Conservation (phyloP, 1,284 basidiomycete species). For the Cryptococcus wingfieldii region DNA sequence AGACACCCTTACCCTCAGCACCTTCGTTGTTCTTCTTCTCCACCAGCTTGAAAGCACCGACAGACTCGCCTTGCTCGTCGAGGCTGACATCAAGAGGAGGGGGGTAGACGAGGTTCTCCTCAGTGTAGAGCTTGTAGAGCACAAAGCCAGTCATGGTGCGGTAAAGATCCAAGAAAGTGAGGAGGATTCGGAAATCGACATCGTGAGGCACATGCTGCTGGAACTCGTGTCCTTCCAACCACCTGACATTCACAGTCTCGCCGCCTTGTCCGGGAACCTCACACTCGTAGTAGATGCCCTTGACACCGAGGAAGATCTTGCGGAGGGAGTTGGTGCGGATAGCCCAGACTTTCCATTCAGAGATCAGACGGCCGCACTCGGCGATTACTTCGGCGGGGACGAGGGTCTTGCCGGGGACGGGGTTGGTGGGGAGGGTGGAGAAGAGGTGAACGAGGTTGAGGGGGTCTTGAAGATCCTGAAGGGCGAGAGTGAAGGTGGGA, state of each 20-base stretch:
- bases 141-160: conserved; percentile 95
- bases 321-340: conserved; percentile 82
- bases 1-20: conserved; percentile 33
- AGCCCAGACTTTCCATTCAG: conserved; percentile 81
- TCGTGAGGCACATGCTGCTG: conserved; percentile 92
- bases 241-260: conserved; percentile 73
- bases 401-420: conserved; percentile 56
- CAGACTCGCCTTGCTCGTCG: conserved; percentile 82
- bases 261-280: conserved; percentile 69
- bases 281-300: conserved; percentile 97
- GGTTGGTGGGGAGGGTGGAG: conserved; percentile 76
- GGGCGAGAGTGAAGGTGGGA: conserved; percentile 91
- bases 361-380: conserved; percentile 82
- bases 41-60: conserved; percentile 84
- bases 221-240: conserved; percentile 98
- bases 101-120: conserved; percentile 88
- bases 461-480: conserved; percentile 96
- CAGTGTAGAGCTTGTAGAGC: conserved; percentile 96
- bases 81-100: conserved; percentile 80
- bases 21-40: conserved; percentile 52
- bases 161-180: conserved; percentile 97
- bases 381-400: conserved; percentile 80
- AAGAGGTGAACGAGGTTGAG: conserved; percentile 94
- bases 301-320: conserved; percentile 95
- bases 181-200: conserved; percentile 96